Conservation (phyloP, 2,329 filamentous ascomycete genomes). For the Botrytis elliptica region DNA sequence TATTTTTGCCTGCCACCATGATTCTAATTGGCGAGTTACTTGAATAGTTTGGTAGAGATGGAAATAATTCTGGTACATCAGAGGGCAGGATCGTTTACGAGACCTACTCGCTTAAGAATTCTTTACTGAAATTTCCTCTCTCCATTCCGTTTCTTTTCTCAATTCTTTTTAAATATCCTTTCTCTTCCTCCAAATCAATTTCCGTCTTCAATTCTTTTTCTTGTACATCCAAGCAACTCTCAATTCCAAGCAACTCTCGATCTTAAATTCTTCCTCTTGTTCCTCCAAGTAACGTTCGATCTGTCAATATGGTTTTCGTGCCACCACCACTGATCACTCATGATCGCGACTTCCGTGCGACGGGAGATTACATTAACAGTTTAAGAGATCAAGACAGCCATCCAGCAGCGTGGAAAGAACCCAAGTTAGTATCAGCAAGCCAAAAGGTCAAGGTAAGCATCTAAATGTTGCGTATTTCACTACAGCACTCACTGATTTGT, state of each 20-base stretch:
- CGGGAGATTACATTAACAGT: background rate
- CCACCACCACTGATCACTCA: background rate
- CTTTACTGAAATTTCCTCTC: fast-evolving
- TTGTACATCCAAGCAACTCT: fast-evolving
- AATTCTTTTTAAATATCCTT: background rate
- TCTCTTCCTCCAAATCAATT: background rate
- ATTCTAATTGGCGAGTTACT: background rate
- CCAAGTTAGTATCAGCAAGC: background rate
- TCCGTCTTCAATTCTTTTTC: fast-evolving
- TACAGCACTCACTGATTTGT: background rate
- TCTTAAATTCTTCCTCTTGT: fast-evolving
- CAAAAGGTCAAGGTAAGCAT: no score
- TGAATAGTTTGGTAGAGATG: background rate
- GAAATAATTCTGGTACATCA: background rate
- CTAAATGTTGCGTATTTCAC: background rate
- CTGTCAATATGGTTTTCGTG: background rate
- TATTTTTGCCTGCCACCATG: background rate
- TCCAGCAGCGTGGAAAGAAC: background rate
- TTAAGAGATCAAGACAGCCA: background rate
- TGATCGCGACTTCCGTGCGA: background rate
- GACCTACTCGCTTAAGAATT: background rate
- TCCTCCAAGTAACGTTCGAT: background rate
- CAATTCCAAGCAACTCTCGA: no score
- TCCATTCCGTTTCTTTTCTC: background rate
- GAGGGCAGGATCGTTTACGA: background rate